Base-by-base conservation (phyloP, 2,329 filamentous ascomycete genomes). In the Huntiella bhutanensis region DNA sequence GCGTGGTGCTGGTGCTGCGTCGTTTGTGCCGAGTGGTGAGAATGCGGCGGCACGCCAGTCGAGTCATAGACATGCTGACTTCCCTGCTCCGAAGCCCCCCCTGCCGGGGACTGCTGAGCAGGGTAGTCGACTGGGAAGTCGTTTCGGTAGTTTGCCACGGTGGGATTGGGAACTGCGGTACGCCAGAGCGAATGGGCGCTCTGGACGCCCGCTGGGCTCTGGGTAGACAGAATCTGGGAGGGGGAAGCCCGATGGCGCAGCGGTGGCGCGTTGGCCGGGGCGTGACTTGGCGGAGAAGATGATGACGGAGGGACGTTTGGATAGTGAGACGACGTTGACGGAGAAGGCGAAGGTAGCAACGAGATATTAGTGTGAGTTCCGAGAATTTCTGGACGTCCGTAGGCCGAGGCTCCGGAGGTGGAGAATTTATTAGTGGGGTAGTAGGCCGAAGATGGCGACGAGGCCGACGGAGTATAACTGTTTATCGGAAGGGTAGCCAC, bases 91-190 rank as follows among this genome's bases (percentile, higher is more conserved):
- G 42, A 38, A 11, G 42, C 47, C 63, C 69, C 70, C 19, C 19
- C 33, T 65, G 75, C 64, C 67, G 77, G 72, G 64, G 70, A 69
- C 59, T 70, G 73, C 66, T 80, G 77, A 61, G 75, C 67, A 65
- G 76, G 70, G 67, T 81, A 82, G 62, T 80, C 75, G 71, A 82
- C 76, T 73, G 79, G 73, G 70, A 80, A 80, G 68, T 77, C 74
- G 62, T 70, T 71, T 71, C 76, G 74, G 69, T 82, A 83, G 64
- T 77, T 75, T 70, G 75, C 76, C 74, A 81, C 74, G 68, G 73
- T 80, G 72, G 66, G 73, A 69, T 68, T 72, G 64, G 73, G 72
- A 64, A 75, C 80, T 80, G 71, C 75, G 74, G 75, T 71, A 75
- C 75, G 75, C 77, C 77, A 81, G 77, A 81, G 76, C 77, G 70